phyloP scores from a whole-genome alignment of 2,329 filamentous ascomycete species.

The Diaporthe ilicicola region DNA sequence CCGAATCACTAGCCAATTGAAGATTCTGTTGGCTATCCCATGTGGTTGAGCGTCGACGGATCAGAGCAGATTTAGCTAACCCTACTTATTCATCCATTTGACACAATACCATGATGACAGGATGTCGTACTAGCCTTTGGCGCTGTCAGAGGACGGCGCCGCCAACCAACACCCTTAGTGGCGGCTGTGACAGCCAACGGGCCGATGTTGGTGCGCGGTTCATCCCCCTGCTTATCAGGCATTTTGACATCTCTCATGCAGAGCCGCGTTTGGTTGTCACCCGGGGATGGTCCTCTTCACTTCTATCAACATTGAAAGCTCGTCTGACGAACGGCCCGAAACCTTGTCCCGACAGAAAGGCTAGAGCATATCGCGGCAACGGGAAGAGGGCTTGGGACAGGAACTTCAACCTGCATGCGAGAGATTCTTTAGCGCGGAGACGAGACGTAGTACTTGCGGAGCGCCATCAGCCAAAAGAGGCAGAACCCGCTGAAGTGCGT shows the following conservation, averaged over 20 bases:
- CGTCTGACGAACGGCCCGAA: background rate
- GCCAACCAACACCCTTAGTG: background rate
- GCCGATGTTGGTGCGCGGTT: constrained; percentile 12
- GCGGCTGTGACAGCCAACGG: constrained; percentile 3
- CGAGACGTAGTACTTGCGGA: background rate
- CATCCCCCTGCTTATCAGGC: background rate
- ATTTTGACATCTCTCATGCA: background rate
- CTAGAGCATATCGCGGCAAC: background rate
- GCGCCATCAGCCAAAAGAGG: background rate
- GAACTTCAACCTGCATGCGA: too few relatives aligned
- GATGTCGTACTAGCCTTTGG: background rate
- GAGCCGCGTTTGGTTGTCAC: background rate
- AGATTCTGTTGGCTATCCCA: too few relatives aligned
- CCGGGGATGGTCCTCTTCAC: too few relatives aligned
- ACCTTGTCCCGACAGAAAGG: background rate
- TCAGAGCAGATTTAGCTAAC: background rate
- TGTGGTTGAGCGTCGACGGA: too few relatives aligned
- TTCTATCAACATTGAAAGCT: background rate
- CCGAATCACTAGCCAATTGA: background rate
- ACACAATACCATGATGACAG: constrained; percentile 6
- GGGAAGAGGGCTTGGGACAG: background rate
- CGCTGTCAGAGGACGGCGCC: background rate
- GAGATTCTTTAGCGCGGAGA: background rate
- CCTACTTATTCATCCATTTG: too few relatives aligned
- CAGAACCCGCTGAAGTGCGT: background rate